Base-by-base conservation (phyloP, 192 early-diverging fungal species). In the Gonapodya prolifera region DNA sequence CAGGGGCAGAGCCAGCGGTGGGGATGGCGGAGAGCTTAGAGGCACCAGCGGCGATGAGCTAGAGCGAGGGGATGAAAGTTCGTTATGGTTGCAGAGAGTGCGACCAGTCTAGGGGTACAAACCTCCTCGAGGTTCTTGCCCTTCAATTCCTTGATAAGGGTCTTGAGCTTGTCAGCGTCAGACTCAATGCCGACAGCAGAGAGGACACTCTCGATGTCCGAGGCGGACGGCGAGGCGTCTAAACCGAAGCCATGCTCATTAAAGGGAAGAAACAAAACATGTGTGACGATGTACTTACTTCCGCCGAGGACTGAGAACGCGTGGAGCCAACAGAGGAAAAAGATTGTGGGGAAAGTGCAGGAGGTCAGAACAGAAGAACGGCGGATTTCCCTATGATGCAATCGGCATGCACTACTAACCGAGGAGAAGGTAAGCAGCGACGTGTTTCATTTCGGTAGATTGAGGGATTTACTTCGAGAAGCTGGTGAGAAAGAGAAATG, bases 351-450 rank as follows among this genome's bases (percentile, higher is more conserved):
- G 45, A 61, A 16, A 23, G 45, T 61, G 45, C 8, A 61, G 45
- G 45, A 23, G 8, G 45, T 23, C 8, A 61, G 8, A 61, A 61
- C 45, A 61, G 23, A 61, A 61, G 45, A 16, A 23, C 8, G 45
- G 8, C 8, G 23, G 8, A 8, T 16, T 16, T 8, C 8, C 23
- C 23, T 61, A 61, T 8, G 23, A 23, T 61, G 23, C 45, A 61
- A 23, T 61, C 45, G 45, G 8, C 23, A 23, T 8, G 45, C 23
- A 61, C 8, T 23, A 8, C 45, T 61, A 87, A 82, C 87, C 87
- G 84, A 95, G 91, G 81, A 99, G 92, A 82, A 99, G 89, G 91
- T 97, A 99, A 84, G 97, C 96, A 81, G 94, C 96, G 83, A 99
- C 88, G 88, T 95, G 93, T 91, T 97, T 97, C 97, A 97, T 98